Evolutionary conservation across 352 stramenopile genomes (phyloP).

Genomic region (Chrysophaeum taylorii): DNA sequence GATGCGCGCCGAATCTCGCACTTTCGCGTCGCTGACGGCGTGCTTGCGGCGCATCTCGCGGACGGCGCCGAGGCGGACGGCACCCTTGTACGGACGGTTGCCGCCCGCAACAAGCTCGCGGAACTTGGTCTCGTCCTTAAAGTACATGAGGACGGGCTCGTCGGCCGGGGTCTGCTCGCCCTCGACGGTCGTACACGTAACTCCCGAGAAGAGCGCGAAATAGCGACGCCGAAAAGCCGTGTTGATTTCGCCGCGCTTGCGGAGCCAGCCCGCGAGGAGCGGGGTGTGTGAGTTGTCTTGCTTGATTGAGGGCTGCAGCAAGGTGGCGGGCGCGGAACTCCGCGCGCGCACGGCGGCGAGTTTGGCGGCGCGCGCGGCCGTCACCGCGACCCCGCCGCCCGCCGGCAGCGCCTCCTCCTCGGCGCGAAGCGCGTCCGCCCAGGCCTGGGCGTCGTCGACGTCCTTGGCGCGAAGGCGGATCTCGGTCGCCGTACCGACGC

Average conservation of each 20-base stretch:
- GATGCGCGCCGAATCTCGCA: constrained; percentile 30
- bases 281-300: constrained; percentile 6
- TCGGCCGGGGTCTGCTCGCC: background rate
- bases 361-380: no score
- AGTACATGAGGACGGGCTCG: constrained; percentile 13
- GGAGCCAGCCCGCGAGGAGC: constrained; percentile 12
- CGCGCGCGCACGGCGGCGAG: no score
- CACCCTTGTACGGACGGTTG: background rate
- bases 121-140: constrained; percentile 8
- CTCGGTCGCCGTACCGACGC: background rate
- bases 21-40: constrained; percentile 3
- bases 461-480: background rate
- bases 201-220: constrained; percentile 15
- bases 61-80: constrained; percentile 27
- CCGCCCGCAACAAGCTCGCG: background rate
- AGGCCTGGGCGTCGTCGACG: background rate
- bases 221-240: constrained; percentile 14
- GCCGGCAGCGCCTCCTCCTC: background rate
- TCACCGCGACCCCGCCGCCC: no score
- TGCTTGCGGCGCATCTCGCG: constrained; percentile 30
- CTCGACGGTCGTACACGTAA: background rate
- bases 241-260: constrained; percentile 21
- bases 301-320: background rate
- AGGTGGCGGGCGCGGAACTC: no score
- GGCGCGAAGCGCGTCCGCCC: background rate